Evolutionary conservation across 2,329 filamentous ascomycete species (phyloP).

Genomic region (Colletotrichum limetticola): DNA sequence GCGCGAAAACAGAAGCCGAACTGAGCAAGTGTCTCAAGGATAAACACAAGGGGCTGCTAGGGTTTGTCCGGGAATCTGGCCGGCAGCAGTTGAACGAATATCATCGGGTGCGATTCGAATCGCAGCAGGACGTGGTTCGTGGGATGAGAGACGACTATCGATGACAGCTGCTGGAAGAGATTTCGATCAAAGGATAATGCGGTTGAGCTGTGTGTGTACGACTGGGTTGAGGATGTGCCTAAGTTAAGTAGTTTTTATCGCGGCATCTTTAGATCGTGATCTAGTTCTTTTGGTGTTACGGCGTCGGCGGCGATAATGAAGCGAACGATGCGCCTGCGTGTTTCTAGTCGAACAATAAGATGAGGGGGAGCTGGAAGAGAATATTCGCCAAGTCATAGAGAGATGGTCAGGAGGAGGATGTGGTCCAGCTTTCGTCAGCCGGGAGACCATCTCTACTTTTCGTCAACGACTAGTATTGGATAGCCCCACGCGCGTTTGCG

Average conservation of each 20-base stretch:
- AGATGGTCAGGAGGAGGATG: background rate
- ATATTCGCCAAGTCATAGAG: background rate
- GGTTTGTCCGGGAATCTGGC: slow-evolving; percentile 43
- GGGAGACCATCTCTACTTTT: background rate
- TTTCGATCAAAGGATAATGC: background rate
- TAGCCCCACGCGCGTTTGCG: background rate
- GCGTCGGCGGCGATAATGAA: background rate
- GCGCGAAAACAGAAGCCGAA: slow-evolving; percentile 38
- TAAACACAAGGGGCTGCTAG: slow-evolving; percentile 43
- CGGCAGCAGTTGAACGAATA: slow-evolving; percentile 38
- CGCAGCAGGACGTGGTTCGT: slow-evolving; percentile 33
- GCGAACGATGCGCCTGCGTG: background rate
- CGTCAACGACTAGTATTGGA: background rate
- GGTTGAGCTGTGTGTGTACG: background rate
- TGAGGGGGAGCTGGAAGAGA: background rate
- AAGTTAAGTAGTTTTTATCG: too few species aligned
- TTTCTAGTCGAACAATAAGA: background rate
- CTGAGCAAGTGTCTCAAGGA: slow-evolving; percentile 40
- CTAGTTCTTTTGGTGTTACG: background rate
- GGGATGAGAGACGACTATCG: slow-evolving; percentile 30
- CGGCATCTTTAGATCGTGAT: background rate
- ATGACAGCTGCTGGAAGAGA: background rate
- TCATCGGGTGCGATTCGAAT: slow-evolving; percentile 18
- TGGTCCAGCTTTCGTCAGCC: background rate
- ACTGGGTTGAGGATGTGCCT: background rate